A percentile compares a stretch with the other conserved stretches of the same genome.
Evolutionary conservation across 2,329 filamentous ascomycete species (phyloP).

Genomic region (Verticillium tricorpus): DNA sequence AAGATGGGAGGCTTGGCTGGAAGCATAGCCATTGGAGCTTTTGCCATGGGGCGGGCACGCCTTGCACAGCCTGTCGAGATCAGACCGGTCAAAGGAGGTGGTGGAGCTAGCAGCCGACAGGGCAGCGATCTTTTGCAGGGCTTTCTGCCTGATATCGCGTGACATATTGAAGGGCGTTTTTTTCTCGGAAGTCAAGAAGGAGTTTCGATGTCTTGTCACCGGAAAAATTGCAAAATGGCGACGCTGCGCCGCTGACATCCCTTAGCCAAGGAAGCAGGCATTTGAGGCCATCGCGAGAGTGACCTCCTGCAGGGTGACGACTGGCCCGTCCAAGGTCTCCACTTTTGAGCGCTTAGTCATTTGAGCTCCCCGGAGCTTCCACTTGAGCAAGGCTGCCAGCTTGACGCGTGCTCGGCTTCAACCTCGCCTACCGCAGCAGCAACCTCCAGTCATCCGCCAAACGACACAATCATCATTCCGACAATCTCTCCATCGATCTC

Average conservation of each 20-base stretch:
- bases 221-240: background rate
- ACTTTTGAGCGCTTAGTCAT: conserved; percentile 34
- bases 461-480: conserved; percentile 10
- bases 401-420: conserved; percentile 31
- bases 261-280: background rate
- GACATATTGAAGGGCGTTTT: conserved; percentile 29
- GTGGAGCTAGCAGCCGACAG: conserved; percentile 53
- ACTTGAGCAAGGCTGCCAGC: conserved; percentile 47
- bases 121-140: conserved; percentile 61
- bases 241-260: background rate
- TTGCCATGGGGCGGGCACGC: conserved; percentile 47
- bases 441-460: conserved; percentile 6
- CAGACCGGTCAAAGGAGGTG: conserved; percentile 55
- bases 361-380: conserved; percentile 25
- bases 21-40: conserved; percentile 42
- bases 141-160: conserved; percentile 55
- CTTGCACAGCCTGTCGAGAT: conserved; percentile 57
- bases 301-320: conserved; percentile 9
- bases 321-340: conserved; percentile 9
- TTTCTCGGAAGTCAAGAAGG: background rate
- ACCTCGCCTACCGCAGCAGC: conserved; percentile 16
- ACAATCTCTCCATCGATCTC: background rate
- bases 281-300: conserved; percentile 1
- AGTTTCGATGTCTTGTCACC: background rate
- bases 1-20: conserved; percentile 35